Percentiles rank a stretch among this genome's conserved stretches.
Evolutionary conservation across 164 flowering plant genomes (phyloP).

Genomic region (Magnolia changhungtana): DNA sequence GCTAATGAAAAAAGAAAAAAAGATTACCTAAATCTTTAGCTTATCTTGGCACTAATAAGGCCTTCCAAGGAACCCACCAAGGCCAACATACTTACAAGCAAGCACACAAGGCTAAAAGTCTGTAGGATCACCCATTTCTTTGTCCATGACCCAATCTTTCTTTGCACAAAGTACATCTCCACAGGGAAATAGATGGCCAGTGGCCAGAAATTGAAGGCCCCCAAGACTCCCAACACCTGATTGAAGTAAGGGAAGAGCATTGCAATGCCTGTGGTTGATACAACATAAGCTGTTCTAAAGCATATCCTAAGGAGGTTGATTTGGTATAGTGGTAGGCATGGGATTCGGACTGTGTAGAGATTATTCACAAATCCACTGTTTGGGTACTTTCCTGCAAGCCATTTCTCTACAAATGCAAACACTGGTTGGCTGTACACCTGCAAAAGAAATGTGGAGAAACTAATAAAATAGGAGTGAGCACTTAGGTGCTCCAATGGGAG

Average conservation of each 20-base stretch:
- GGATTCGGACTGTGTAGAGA: constrained; percentile 27
- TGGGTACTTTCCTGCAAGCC: constrained; percentile 34
- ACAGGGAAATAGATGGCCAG: constrained; percentile 66
- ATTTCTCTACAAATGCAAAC: constrained; percentile 45
- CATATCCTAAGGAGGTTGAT: constrained; percentile 41
- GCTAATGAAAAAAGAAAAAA: too few species aligned
- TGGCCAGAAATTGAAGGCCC: constrained; percentile 63
- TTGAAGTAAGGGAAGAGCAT: constrained; percentile 67
- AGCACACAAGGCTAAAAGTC: constrained; percentile 33
- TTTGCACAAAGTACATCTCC: constrained; percentile 60
- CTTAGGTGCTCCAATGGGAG: neutral
- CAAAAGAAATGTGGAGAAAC: neutral
- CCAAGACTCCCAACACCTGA: constrained; percentile 55
- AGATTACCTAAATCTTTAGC: constrained; percentile 8
- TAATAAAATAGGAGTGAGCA: neutral
- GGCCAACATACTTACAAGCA: constrained; percentile 34
- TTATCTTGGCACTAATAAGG: constrained; percentile 26
- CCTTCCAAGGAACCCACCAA: constrained; percentile 49
- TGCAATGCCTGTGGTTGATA: constrained; percentile 41
- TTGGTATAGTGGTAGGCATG: constrained; percentile 28
- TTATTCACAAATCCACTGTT: constrained; percentile 33
- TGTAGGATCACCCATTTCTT: constrained; percentile 44
- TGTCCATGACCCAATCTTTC: constrained; percentile 42
- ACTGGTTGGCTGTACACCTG: constrained; percentile 63
- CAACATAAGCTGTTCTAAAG: constrained; percentile 53